Evolutionary conservation across 2,329 filamentous ascomycete genomes (phyloP).

Genomic region (Alternaria rosae): DNA sequence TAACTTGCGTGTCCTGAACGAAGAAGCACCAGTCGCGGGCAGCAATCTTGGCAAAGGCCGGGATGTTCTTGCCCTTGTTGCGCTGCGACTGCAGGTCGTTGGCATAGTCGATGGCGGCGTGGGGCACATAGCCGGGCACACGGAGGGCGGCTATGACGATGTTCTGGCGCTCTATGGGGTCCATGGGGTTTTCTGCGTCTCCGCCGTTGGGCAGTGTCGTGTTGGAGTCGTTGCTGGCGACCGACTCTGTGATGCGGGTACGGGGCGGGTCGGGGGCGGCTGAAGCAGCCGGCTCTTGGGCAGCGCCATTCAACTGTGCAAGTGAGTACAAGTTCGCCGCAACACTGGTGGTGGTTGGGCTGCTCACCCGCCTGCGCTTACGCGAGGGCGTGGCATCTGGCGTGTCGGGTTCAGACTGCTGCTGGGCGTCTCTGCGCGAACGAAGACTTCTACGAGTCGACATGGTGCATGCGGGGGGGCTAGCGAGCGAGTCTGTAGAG

Average conservation of each 20-base stretch:
- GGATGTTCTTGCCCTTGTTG: constrained; percentile 54
- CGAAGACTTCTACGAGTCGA: constrained; percentile 21
- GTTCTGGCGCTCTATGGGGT: constrained; percentile 48
- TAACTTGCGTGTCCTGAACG: constrained; percentile 75
- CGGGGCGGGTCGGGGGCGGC: constrained; percentile 33
- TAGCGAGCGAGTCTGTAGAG: constrained; percentile 13
- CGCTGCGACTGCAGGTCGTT: constrained; percentile 57
- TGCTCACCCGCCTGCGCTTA: constrained; percentile 56
- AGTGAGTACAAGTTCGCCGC: constrained; percentile 23
- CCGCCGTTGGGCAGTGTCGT: constrained; percentile 45
- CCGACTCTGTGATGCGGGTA: constrained; percentile 47
- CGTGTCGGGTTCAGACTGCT: constrained; percentile 52
- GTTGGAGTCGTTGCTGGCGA: constrained; percentile 53
- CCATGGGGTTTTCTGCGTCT: constrained; percentile 38
- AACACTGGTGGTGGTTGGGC: constrained; percentile 13
- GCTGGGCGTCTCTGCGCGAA: constrained; percentile 39
- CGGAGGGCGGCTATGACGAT: constrained; percentile 51
- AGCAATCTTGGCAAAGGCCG: constrained; percentile 81
- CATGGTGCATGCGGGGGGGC: constrained; percentile 25
- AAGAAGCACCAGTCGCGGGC: constrained; percentile 87
- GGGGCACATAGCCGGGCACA: constrained; percentile 59
- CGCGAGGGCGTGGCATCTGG: constrained; percentile 58
- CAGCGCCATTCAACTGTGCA: constrained; percentile 44
- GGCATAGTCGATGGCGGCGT: constrained; percentile 65
- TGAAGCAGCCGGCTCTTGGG: constrained; percentile 30